Evolutionary conservation across 148 eudicot genomes (phyloP), one percentile per base, ranked within the genome.

Genomic region (Vaccinium vitisidaea): DNA sequence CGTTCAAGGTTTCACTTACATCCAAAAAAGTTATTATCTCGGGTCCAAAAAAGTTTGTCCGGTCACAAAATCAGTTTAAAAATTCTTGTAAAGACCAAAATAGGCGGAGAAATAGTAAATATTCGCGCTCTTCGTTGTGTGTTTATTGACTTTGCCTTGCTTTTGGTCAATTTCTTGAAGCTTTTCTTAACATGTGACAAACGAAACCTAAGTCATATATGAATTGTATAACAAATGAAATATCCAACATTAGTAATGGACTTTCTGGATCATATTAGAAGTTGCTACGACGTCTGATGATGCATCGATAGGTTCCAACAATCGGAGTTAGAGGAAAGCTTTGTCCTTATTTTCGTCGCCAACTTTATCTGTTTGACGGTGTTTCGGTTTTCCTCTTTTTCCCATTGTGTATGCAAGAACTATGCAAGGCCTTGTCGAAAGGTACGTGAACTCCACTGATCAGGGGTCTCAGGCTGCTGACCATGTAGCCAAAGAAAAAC

Each of bases 351-450:
- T 61, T 25, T 32, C 8, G 9, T 3, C 4, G 69, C 13, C 23
- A 59, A 9, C 10, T 9, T 3, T 63, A 2, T 63, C 5, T 69
- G 32, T 36, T 69, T 27, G 43, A 27, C 39, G 39, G 53, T 79
- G 14, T 52, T 77, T 10, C 4, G 19, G 19, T 15, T 18, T 79
- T 53, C 14, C 8, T 50, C 6, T 78, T 77, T 27, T 54, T 15
- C 1, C 15, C 7, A 0, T 14, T 80, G 15, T 25, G 15, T 15
- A 25, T 16, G 63, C 52, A 46, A 95, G 98, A 87, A 93, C 89
- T 86, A 96, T 96, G 98, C 91, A 92, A 85, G 94, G 93, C 82
- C 88, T 96, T 54, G 90, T 96, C 50, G 93, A 93, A 83, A 94
- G 85, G 90, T 96, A 96, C 92, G 85, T 69, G 89, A 92, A 91